Conservation (phyloP, 306 rosid species). For the Quercus variabilis region DNA sequence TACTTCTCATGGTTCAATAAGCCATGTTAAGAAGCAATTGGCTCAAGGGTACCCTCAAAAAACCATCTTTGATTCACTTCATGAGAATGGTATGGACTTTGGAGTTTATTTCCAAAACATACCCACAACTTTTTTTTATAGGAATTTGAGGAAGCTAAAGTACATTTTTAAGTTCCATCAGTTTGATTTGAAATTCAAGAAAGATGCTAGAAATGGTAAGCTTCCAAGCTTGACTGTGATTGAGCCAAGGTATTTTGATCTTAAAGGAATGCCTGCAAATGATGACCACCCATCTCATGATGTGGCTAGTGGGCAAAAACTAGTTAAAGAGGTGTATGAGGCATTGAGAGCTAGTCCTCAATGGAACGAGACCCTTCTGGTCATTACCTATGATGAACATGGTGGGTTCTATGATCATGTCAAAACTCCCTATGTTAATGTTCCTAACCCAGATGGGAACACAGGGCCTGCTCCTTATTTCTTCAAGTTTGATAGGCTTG, state of each 20-base stretch:
- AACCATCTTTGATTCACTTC: constrained; percentile 85
- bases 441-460: constrained; percentile 96
- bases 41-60: constrained; percentile 91
- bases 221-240: constrained; percentile 86
- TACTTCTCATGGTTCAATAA: constrained; percentile 94
- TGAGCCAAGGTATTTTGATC: constrained; percentile 89
- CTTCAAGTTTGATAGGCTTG: constrained; percentile 95
- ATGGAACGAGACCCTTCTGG: constrained; percentile 87
- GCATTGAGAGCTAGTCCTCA: constrained; percentile 85
- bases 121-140: constrained; percentile 81
- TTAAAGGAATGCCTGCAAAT: constrained; percentile 67
- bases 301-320: constrained; percentile 94
- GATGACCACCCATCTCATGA: constrained; percentile 99
- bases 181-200: constrained; percentile 73
- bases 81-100: constrained; percentile 61
- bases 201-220: constrained; percentile 73
- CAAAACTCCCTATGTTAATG: constrained; percentile 72
- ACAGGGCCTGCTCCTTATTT: constrained; percentile 95
- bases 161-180: constrained; percentile 76
- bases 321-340: constrained; percentile 94
- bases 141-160: constrained; percentile 85
- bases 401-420: constrained; percentile 97
- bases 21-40: constrained; percentile 82
- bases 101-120: constrained; percentile 85
- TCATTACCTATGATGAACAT: constrained; percentile 93